phyloP scores from a whole-genome alignment of 257 asterid genomes.

The Capsicum rhomboideum region DNA sequence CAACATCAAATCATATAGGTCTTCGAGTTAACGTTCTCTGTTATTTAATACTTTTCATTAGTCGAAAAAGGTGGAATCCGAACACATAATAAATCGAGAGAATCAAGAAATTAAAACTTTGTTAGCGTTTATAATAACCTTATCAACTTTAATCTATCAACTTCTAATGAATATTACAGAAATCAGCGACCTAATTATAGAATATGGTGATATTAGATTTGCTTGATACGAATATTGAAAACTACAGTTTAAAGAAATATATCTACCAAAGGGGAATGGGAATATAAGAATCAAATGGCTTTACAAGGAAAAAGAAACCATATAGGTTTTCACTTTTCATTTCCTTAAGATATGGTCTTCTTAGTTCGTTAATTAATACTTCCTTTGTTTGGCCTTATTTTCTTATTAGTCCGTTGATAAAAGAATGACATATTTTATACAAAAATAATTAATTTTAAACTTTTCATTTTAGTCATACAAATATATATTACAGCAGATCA shows the following conservation, averaged over 20 bases:
- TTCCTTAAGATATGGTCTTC: neutral
- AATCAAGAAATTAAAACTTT: constrained; percentile 6
- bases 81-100: neutral
- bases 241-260: neutral
- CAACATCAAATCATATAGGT: neutral
- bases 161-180: constrained; percentile 16
- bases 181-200: neutral
- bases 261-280: constrained; percentile 15
- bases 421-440: no score
- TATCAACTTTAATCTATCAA: constrained; percentile 4
- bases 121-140: constrained; percentile 24
- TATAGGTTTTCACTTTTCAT: neutral
- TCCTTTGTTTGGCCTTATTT: no score
- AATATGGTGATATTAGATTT: neutral
- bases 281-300: constrained; percentile 1
- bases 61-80: neutral
- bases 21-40: neutral
- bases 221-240: constrained; percentile 47
- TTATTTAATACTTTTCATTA: neutral
- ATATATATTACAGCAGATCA: no score
- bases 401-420: no score
- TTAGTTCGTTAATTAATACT: no score
- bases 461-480: no score
- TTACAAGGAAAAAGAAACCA: constrained; percentile 1
- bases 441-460: no score